Evolutionary conservation across 1,139 yeast species (phyloP).

Genomic region (Saccharomyces pastorianus): DNA sequence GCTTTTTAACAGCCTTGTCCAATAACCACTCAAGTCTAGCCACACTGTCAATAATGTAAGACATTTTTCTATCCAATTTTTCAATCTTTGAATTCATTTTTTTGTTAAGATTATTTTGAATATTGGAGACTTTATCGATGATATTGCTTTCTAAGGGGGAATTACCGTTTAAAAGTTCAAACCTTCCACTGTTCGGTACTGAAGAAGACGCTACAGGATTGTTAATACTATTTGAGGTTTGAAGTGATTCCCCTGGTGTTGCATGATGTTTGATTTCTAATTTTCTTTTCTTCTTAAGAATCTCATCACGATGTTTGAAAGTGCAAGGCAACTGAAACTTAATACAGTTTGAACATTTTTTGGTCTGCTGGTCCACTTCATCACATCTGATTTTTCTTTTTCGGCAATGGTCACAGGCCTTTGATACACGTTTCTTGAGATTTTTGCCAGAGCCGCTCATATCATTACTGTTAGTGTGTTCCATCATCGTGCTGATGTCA

Average conservation of each 20-base stretch:
- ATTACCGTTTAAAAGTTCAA: background rate
- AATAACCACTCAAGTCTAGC: slow-evolving; percentile 19
- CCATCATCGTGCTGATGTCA: background rate
- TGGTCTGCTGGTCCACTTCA: slow-evolving; percentile 17
- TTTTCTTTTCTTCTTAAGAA: slow-evolving; percentile 3
- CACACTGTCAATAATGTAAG: slow-evolving; percentile 19
- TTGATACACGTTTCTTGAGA: slow-evolving; percentile 23
- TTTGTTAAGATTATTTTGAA: background rate
- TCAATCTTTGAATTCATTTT: slow-evolving; percentile 12
- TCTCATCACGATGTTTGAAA: slow-evolving; percentile 6
- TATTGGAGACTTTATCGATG: background rate
- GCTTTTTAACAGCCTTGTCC: slow-evolving; percentile 9
- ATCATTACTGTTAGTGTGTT: background rate
- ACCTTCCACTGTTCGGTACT: background rate
- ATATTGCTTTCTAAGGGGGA: background rate
- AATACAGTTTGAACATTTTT: slow-evolving; percentile 26
- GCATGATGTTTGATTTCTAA: background rate
- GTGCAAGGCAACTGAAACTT: slow-evolving; percentile 21
- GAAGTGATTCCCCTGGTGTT: background rate
- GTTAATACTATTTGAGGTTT: background rate
- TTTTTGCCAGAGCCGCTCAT: background rate
- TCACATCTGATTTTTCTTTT: slow-evolving; percentile 33
- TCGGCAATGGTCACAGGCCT: slow-evolving; percentile 34
- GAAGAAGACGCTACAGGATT: background rate
- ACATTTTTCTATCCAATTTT: slow-evolving; percentile 19